Base-by-base conservation (phyloP, 83 land plant genomes). In the Thuja plicata region DNA sequence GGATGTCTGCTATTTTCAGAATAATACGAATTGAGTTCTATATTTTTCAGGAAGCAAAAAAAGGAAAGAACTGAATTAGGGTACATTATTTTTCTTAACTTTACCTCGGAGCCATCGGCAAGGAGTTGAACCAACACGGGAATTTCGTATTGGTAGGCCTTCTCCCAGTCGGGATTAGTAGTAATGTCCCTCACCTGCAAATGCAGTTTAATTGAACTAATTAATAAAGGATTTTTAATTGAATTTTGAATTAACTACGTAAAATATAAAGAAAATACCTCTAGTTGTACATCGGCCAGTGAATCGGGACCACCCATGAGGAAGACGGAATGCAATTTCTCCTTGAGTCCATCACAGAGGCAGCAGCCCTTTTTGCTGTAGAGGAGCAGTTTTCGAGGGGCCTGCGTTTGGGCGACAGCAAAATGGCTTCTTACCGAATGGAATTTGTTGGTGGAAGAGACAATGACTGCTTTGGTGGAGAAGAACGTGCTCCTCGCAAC, bases 121-220 rank as follows among this genome's bases (percentile, higher is more conserved):
- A 92, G 94, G 10, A 96, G 91, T 84, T 91, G 94, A 34, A 95
- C 96, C 70, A 98, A 89, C 37, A 98, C 99, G 2, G 99, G 99
- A 80, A 98, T 98, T 92, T 98, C 99, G 86, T 98, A 98, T 92
- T 97, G 97, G 88, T 97, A 98, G 37, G 93, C 89, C 41, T 89
- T 92, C 88, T 96, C 98, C 99, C 99, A 98, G 40, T 91, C 95
- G 3, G 95, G 94, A 83, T 97, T 94, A 70, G 87, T 91, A 8
- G 95, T 91, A 46, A 98, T 98, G 90, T 98, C 97, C 89, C 99
- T 93, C 57, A 96, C 91, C 99, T 98, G 81, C 80, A 50, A 79
- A 57, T 48, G 38, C 17, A 76, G 38, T 34, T 32, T 32, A 13
- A 24, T 21, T 85, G 55, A 77, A 80, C 8, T n/a, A 35, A 57